Base-by-base conservation (phyloP, 2,329 filamentous ascomycete genomes). In the Arthrobotrys sphaeroides region DNA sequence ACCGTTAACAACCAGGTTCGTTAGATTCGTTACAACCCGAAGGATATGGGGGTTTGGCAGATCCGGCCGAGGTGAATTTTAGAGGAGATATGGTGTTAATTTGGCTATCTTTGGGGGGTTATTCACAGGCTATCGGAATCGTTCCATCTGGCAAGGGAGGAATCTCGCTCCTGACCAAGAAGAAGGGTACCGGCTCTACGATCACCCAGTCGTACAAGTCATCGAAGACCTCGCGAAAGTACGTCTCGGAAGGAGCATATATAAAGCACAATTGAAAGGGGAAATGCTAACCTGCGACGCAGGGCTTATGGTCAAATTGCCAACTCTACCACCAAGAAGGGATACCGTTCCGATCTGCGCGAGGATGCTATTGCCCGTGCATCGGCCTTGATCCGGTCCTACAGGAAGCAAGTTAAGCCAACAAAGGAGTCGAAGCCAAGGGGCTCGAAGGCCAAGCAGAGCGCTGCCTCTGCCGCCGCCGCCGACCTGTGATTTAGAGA, bases 131-230 rank as follows among this genome's bases (percentile, higher is more conserved):
- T 72, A 77, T 70, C 73, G 73, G 67, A 47, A 53, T 72, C 42
- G 55, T 66, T 62, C 73, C 66, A 66, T 77, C 73, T 53, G 73
- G 70, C 26, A 77, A 77, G 66, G 73, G 73, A 70, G 73, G 73
- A 65, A 70, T 77, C 66, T 66, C 73, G 33, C 73, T 77, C 57
- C 33, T 77, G 55, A 77, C 73, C 59, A 77, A 77, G 73, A 77
- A 62, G 65, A 38, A 33, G 28, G 66, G 60, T 42, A 66, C 31
- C 28, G 73, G 73, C 31, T 3, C 33, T 22, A 66, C 67, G 13
- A 57, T 66, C 60, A 72, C 73, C 24, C 49, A 43, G 28, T 61
- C 65, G 3, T 77, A 70, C 66, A 70, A 70, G 60, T 60, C 66
- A 51, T 64, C 73, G 24, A 77, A 77, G 73, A 70, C 73, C 42